Conservation (phyloP, 352 stramenopile species). For the Thalassiosira mediterranea region DNA sequence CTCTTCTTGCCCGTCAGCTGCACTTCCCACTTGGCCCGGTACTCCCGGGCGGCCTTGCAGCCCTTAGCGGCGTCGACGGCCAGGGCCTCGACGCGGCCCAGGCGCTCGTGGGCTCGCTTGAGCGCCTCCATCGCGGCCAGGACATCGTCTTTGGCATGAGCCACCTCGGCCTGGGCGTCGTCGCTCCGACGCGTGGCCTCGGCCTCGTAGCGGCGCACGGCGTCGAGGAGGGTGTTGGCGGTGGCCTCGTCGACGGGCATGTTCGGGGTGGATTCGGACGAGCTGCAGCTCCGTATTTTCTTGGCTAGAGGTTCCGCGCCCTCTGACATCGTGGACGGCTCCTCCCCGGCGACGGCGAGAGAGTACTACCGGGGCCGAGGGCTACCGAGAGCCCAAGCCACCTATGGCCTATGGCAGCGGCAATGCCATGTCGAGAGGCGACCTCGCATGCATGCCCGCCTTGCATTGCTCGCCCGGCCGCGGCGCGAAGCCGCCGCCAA, state of each 20-base stretch:
- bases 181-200: constrained; percentile 20
- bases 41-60: constrained; percentile 19
- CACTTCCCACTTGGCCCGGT: constrained; percentile 28
- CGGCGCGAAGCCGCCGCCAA: too few relatives aligned
- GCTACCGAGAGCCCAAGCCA: too few relatives aligned
- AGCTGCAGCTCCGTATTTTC: constrained; percentile 50
- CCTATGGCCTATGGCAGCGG: too few relatives aligned
- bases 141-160: constrained; percentile 39
- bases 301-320: constrained; percentile 15
- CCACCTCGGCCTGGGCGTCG: constrained; percentile 21
- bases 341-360: too few relatives aligned
- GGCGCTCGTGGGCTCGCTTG: constrained; percentile 38
- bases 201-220: constrained; percentile 33
- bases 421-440: too few relatives aligned
- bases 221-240: constrained; percentile 27
- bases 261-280: constrained; percentile 38
- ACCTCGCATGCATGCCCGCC: too few relatives aligned
- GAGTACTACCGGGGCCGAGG: too few relatives aligned
- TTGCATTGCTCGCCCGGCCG: too few relatives aligned
- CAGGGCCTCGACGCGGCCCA: constrained; percentile 20
- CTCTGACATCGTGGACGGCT: constrained; percentile 57
- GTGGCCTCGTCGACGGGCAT: constrained; percentile 12
- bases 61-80: constrained; percentile 15
- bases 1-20: constrained; percentile 19
- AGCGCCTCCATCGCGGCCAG: constrained; percentile 28